Base-by-base conservation (phyloP, 2,329 filamentous ascomycete genomes). In the Xylariaceae sp. region DNA sequence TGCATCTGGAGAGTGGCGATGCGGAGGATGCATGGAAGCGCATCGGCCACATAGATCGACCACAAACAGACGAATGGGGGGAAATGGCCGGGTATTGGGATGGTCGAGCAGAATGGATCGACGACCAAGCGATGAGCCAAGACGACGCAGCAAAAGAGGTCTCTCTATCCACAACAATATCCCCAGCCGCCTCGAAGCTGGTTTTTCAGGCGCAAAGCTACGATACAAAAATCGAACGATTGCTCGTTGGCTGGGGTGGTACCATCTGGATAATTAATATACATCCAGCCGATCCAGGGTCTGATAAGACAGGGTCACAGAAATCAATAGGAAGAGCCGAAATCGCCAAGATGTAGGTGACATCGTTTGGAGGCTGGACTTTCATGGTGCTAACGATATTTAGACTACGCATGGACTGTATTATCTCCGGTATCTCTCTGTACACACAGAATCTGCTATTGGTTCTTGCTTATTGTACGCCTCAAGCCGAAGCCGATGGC, bases 61-160 rank as follows among this genome's bases (percentile, higher is more conserved):
- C 94, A 2, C 89, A 90, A 63, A 88, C 88, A 5, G 84, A 88
- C 9, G 86, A 88, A 50, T 97, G 94, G 90, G 90, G 97, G 60
- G 91, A 96, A 40, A 97, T 99, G 92, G 92, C 92, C 0, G 83
- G 88, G 43, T 90, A 97, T 4, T 97, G 94, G 92, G 96, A 93
- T 73, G 90, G 89, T 2, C 81, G 92, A 18, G 85, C 86, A 1
- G 91, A 97, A 67, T 99, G 94, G 94, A 87, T 97, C 42, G 90
- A 97, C 63, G 88, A 96, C 62, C 81, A 86, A 55, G 78, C 82
- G 6, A 76, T 97, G n/a, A 89, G 92, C 60, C 77, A 75, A 3
- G 88, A 93, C 48, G 85, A 91, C 34, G 77, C 82, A 19, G 70
- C 73, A 17, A 71, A 68, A 41, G 63, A 64, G 31, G 59, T 53